Evolutionary conservation across 2,329 filamentous ascomycete species (phyloP).

Genomic region (Rutstroemia sp.): DNA sequence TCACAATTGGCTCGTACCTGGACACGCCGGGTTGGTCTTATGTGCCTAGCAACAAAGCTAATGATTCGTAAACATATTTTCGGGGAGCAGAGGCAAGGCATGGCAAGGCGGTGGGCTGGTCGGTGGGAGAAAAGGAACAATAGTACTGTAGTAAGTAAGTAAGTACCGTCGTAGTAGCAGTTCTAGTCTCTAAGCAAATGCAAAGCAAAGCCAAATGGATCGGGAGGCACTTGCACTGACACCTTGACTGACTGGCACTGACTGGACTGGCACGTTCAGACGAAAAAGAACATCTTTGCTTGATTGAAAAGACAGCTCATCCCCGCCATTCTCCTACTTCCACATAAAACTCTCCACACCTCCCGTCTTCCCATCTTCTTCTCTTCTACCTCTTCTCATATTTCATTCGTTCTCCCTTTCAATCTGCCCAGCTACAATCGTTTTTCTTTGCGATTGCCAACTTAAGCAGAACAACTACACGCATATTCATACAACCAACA

Average conservation of each 20-base stretch:
- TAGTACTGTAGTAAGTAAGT: not conserved
- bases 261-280: slow-evolving; percentile 3
- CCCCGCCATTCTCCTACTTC: not conserved
- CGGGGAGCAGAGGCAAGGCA: not conserved
- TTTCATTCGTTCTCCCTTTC: not conserved
- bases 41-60: not conserved
- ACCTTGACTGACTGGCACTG: too few relatives aligned
- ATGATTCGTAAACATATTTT: slow-evolving; percentile 1
- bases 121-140: too few relatives aligned
- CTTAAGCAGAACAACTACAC: not conserved
- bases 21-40: too few relatives aligned
- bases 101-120: too few relatives aligned
- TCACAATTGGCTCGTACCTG: not conserved
- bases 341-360: slow-evolving; percentile 7
- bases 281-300: not conserved
- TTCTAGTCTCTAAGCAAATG: too few relatives aligned
- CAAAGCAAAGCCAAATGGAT: too few relatives aligned
- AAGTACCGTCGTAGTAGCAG: not conserved
- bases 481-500: not conserved
- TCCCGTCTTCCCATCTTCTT: not conserved
- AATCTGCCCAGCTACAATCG: not conserved
- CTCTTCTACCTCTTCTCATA: not conserved
- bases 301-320: not conserved
- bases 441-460: slow-evolving; percentile 6
- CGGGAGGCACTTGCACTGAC: not conserved